phyloP scores from a whole-genome alignment of 495 filamentous ascomycete genomes.

The Hypomontagnella monticulosa region DNA sequence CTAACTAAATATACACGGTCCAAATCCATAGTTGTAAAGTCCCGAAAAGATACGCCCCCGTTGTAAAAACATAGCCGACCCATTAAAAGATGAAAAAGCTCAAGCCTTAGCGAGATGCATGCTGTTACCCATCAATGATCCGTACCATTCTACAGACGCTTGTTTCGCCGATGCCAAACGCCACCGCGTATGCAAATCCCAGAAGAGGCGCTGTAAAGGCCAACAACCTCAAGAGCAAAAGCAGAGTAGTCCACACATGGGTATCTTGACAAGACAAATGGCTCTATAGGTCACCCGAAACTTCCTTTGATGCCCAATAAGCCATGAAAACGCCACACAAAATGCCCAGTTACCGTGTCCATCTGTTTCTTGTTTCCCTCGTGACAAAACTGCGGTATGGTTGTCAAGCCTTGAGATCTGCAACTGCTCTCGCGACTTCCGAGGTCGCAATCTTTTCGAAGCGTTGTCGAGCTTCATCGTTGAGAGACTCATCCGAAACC shows the following conservation, averaged over 20 bases:
- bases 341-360: constrained; percentile 33
- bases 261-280: constrained; percentile 42
- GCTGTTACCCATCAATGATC: constrained; percentile 20
- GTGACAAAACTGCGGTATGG: constrained; percentile 6
- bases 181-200: constrained; percentile 34
- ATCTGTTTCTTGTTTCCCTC: constrained; percentile 22
- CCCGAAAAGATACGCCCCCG: constrained; percentile 3
- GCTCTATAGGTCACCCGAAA: constrained; percentile 39
- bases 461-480: constrained; percentile 63
- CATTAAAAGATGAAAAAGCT: constrained; percentile 14
- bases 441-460: constrained; percentile 76
- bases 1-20: constrained; percentile 28
- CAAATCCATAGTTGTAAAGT: constrained; percentile 16
- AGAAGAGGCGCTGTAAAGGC: background rate
- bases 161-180: constrained; percentile 30
- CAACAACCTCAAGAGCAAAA: constrained; percentile 20
- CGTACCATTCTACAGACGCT: constrained; percentile 19
- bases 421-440: constrained; percentile 76
- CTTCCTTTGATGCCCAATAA: constrained; percentile 38
- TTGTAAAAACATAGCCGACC: background rate
- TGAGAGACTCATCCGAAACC: constrained; percentile 66
- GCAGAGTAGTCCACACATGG: constrained; percentile 32
- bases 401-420: constrained; percentile 54
- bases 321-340: constrained; percentile 38
- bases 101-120: constrained; percentile 27